Base-by-base conservation (phyloP, 2,329 filamentous ascomycete genomes). In the Aureobasidium sp. region DNA sequence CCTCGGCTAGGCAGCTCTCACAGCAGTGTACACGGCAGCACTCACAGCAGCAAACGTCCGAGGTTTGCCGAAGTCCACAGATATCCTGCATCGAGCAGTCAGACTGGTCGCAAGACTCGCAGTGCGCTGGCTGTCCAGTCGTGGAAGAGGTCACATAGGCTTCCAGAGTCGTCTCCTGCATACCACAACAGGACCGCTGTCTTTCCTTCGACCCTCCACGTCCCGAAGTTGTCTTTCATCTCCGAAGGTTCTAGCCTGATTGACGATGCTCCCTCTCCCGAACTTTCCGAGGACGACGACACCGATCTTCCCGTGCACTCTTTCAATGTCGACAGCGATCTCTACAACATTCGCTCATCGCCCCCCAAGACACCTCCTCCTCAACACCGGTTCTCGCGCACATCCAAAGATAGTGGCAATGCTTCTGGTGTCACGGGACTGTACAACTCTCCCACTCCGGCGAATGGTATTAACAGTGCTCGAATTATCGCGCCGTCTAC, bases 371-470 rank as follows among this genome's bases (percentile, higher is more conserved):
- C 91, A 53, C 90, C 90, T n/a, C 89, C 83, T 17, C 79, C 69
- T 71, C 77, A 67, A 70, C 74, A 68, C 69, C 77, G 69, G 65
- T 75, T 67, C 73, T 73, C 74, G 12, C 75, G 79, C 57, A 79
- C 77, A 51, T 81, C 83, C 27, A 87, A 87, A 71, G 76, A 80
- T 1, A 87, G 86, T 64, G 87, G 94, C 70, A 90, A 96, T 70
- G 92, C 91, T 34, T 89, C 89, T 6, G 91, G 91, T 70, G 87
- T 95, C 1, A 70, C 96, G 5, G 91, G 93, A 73, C 84, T 97
- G 17, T 92, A 92, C 53, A 90, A 91, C 57, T 97, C 93, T 7
- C 94, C 94, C 0, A 96, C 91, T 0, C 91, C 91, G 0, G 91
- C 90, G 51, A 85, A 87, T 59, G 70, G 68, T 20, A 69, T 70